These are phyloP conservation scores for Sesbania bispinosa DNA, from an alignment of 306 rosid species.

Conservation along the genomic window DNA sequence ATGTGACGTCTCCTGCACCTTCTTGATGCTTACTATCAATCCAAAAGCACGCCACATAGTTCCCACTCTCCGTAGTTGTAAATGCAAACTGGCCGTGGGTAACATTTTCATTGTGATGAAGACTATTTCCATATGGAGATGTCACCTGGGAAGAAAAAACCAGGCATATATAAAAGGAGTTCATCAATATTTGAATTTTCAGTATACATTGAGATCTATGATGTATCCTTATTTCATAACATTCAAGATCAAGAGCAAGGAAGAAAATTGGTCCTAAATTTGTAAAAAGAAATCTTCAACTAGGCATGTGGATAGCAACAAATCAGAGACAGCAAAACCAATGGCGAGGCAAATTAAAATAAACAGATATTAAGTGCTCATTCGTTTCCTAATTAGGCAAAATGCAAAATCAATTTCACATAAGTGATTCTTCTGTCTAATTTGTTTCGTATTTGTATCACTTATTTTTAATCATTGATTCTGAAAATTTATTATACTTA, in stretches of 20 bases:
- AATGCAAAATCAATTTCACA: no score
- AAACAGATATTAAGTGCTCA: no score
- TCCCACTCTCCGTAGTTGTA: conserved; percentile 48
- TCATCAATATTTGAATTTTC: not conserved
- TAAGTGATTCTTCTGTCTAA: no score
- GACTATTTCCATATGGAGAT: conserved; percentile 60
- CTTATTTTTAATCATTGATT: no score
- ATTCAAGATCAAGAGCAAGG: not conserved
- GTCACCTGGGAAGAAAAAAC: conserved; percentile 32
- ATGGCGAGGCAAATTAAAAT: no score
- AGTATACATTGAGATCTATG: not conserved
- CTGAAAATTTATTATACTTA: no score
- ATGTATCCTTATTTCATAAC: conserved; percentile 1
- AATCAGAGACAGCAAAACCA: no score
- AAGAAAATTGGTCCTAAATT: not conserved
- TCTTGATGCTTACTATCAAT: conserved; percentile 19
- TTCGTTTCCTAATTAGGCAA: no score
- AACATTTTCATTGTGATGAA: conserved; percentile 53
- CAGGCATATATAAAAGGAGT: not conserved
- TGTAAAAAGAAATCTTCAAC: no score
- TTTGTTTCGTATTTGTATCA: no score
- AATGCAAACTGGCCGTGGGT: conserved; percentile 65
- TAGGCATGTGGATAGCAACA: no score
- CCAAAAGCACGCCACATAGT: conserved; percentile 58
- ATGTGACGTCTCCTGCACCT: not conserved